phyloP scores from a whole-genome alignment of 2,329 filamentous ascomycete species.

The Chaetomium sp. region DNA sequence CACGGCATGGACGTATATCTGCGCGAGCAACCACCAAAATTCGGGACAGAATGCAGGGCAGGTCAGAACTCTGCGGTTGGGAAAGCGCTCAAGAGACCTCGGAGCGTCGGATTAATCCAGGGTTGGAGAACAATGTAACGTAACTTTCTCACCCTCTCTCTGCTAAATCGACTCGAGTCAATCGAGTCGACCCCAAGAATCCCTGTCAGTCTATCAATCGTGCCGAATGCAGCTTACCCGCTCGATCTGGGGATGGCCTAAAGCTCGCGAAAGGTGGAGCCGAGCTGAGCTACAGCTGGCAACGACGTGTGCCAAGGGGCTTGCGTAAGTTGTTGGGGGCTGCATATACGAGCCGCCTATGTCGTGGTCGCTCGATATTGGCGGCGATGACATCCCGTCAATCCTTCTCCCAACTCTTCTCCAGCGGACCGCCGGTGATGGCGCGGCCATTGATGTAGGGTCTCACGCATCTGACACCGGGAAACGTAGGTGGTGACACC shows the following conservation, averaged over 20 bases:
- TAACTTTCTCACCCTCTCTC: too few relatives aligned
- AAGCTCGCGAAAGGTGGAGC: background rate
- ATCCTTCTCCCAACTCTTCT: background rate
- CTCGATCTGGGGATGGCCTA: background rate
- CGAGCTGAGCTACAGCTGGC: background rate
- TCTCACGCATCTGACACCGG: background rate
- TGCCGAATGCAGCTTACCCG: background rate
- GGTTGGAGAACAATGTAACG: too few relatives aligned
- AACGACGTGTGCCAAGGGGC: conserved; percentile 20
- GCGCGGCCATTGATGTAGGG: background rate
- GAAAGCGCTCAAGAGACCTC: too few relatives aligned
- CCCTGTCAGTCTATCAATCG: too few relatives aligned
- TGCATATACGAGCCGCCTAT: conserved; percentile 25
- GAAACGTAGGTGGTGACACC: background rate
- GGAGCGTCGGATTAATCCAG: too few relatives aligned
- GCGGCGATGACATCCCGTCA: background rate
- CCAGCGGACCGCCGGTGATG: background rate
- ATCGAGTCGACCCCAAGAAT: too few relatives aligned
- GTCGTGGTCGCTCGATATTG: conserved; percentile 11
- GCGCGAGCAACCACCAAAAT: too few relatives aligned
- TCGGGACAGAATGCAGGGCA: too few relatives aligned
- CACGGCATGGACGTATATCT: too few relatives aligned
- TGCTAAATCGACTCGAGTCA: too few relatives aligned
- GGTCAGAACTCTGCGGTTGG: too few relatives aligned
- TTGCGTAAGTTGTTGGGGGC: background rate